Evolutionary conservation across 805 yeast genomes (phyloP).

Genomic region (Wickerhamiella bombiphila): DNA sequence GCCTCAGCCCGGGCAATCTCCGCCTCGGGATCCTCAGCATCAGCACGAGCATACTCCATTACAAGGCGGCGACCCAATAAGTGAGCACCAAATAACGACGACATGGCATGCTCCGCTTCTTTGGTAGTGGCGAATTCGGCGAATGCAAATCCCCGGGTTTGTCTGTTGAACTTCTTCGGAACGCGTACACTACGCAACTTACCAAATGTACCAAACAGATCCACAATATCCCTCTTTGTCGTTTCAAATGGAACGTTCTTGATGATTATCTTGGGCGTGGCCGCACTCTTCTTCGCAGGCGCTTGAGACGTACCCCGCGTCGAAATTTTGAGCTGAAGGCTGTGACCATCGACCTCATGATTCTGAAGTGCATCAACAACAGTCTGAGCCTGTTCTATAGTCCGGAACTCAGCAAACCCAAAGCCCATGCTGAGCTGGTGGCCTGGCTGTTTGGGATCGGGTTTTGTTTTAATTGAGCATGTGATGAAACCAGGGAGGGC

Average conservation of each 20-base stretch:
- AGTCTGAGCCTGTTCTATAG: constrained; percentile 59
- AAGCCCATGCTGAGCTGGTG: constrained; percentile 86
- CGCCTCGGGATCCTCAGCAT: constrained; percentile 69
- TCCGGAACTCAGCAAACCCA: constrained; percentile 84
- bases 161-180: constrained; percentile 88
- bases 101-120: constrained; percentile 92
- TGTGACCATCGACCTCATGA: constrained; percentile 73
- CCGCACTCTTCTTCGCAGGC: constrained; percentile 15
- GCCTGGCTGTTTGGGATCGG: constrained; percentile 62
- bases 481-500: constrained; percentile 64
- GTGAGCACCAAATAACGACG: constrained; percentile 88
- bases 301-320: constrained; percentile 38
- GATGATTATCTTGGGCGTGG: constrained; percentile 56
- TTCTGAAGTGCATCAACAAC: constrained; percentile 69
- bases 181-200: constrained; percentile 87
- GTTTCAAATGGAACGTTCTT: constrained; percentile 97
- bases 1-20: constrained; percentile 83
- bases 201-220: constrained; percentile 87
- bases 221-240: constrained; percentile 80
- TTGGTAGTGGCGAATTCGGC: constrained; percentile 77
- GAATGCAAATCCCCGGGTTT: constrained; percentile 95
- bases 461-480: constrained; percentile 74
- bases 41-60: constrained; percentile 80
- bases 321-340: constrained; percentile 74
- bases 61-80: constrained; percentile 88